Base-by-base conservation (phyloP, 2,329 filamentous ascomycete species). In the Xylariaceae sp. region DNA sequence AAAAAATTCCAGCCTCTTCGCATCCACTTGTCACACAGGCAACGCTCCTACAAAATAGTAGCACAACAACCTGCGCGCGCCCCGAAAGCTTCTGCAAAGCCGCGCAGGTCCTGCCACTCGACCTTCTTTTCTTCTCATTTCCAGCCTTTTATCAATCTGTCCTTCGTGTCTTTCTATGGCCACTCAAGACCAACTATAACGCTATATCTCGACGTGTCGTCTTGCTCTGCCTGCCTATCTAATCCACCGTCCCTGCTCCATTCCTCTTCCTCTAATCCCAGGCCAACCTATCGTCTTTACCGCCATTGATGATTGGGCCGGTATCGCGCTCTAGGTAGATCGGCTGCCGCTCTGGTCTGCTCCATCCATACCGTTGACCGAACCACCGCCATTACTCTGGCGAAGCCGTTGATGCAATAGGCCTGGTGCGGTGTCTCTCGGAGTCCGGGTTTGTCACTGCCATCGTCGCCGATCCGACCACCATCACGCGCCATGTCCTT, bases 401-500 rank as follows among this genome's bases (percentile, higher is more conserved):
- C 37, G 29, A 45, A 37, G 19, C 34, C 30, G 21, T 55, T 54
- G 43, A 52, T 57, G 55, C 36, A 30, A 45, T 49, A 48, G 41
- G 37, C 40, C 29, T 18, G 15, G 44, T 5, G 29, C 32, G 30
- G 39, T 26, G 26, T 34, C n/a, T 15, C 13, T 48, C n/a, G 16
- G 12, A 13, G 30, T 18, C 40, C 18, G 30, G 29, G 37, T 45
- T 37, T 43, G 18, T 37, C 49, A 44, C 39, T 34, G 26, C 36
- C 37, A 22, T 26, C 49, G 18, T 48, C 41, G 41, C 44, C 41
- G 12, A 47, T 32, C 46, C 30, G 44, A 50, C 47, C 15, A 52
- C 30, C 30, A 29, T 26, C 45, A 52, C 54, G 49, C 54, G 51
- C 51, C 56, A 85, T 85, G 81, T 75, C 81, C 48, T 80, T 81